Evolutionary conservation across 495 filamentous ascomycete genomes (phyloP).

Genomic region (Aspergillus conjunctus): DNA sequence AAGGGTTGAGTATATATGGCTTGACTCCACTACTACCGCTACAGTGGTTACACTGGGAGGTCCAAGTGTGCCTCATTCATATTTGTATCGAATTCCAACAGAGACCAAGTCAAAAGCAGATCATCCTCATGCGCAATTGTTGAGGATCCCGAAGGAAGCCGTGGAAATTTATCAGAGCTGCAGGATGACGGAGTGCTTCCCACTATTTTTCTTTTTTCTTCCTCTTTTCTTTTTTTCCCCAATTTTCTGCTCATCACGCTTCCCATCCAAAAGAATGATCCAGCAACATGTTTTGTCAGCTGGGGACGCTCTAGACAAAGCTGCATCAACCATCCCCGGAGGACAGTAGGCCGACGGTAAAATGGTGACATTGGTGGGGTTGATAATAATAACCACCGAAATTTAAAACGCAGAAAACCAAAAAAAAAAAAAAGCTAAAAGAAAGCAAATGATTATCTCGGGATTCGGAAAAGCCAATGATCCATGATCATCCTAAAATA

Average conservation of each 20-base stretch:
- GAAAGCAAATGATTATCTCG: constrained; percentile 21
- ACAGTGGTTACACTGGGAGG: constrained; percentile 7
- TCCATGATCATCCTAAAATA: constrained; percentile 17
- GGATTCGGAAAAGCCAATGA: constrained; percentile 22
- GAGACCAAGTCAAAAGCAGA: neutral
- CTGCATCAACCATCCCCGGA: constrained; percentile 29
- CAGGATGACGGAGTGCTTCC: constrained; percentile 10
- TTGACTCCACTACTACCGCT: constrained; percentile 10
- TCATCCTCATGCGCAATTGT: constrained; percentile 1
- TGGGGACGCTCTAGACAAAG: constrained; percentile 19
- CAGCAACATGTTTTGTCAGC: constrained; percentile 28
- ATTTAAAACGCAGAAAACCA: constrained; percentile 1
- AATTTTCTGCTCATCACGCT: neutral
- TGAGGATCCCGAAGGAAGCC: constrained; percentile 1
- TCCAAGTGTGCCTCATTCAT: neutral
- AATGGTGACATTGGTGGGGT: constrained; percentile 25
- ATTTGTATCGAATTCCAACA: neutral
- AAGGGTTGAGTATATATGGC: neutral
- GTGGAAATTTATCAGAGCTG: constrained; percentile 4
- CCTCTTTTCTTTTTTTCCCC: neutral
- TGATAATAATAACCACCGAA: neutral
- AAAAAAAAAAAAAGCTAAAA: constrained; percentile 1
- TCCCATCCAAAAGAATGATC: constrained; percentile 13
- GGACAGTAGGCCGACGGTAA: constrained; percentile 42
- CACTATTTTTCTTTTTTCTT: constrained; percentile 15